Percentiles rank a stretch among this genome's conserved stretches.
Evolutionary conservation across 768 basidiomycete species (phyloP).

Genomic region (Mycena metata): DNA sequence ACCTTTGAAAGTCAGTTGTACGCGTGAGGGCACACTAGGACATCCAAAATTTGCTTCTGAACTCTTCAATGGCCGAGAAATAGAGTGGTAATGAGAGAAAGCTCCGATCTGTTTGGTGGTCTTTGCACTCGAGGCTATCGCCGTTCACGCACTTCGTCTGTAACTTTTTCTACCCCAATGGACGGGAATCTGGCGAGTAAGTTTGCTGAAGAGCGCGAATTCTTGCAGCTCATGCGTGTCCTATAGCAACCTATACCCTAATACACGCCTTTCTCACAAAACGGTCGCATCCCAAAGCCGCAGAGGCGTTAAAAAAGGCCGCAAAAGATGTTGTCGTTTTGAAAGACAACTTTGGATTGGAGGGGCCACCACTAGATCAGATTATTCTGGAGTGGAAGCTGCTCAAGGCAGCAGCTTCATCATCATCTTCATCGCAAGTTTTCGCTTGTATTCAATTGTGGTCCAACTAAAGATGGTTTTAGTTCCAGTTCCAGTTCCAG

Average conservation of each 20-base stretch:
- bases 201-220: constrained; percentile 33
- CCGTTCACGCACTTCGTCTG: neutral
- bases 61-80: neutral
- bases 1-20: neutral
- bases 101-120: neutral
- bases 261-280: constrained; percentile 81
- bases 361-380: constrained; percentile 71
- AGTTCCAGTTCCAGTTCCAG: constrained; percentile 38
- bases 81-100: too few species aligned
- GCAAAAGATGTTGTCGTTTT: constrained; percentile 73
- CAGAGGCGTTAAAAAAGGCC: constrained; percentile 80
- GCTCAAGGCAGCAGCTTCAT: constrained; percentile 42
- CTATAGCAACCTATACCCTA: constrained; percentile 78
- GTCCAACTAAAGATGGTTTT: neutral
- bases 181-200: constrained; percentile 69
- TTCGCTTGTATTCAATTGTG: neutral
- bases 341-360: constrained; percentile 62
- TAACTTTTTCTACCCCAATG: constrained; percentile 47
- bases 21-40: neutral
- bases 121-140: neutral
- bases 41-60: neutral
- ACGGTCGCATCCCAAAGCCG: constrained; percentile 77
- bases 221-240: constrained; percentile 22
- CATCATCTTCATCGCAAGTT: constrained; percentile 31
- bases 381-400: constrained; percentile 78